Percentiles rank a stretch among this genome's conserved stretches.
Evolutionary conservation across 192 early-diverging fungal genomes (phyloP).

Genomic region (Backusella luteola): DNA sequence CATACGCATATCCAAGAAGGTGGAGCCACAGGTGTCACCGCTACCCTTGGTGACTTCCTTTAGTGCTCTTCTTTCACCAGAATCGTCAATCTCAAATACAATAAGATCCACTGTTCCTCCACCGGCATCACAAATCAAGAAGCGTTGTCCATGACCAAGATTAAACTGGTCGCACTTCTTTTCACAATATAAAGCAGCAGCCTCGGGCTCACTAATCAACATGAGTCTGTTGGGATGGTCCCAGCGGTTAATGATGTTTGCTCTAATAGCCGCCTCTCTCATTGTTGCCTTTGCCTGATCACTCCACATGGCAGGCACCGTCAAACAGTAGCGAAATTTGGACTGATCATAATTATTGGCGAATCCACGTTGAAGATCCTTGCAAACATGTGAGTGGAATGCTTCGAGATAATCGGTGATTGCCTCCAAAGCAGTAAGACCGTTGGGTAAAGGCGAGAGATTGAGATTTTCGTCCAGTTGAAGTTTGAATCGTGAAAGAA

Average conservation of each 20-base stretch:
- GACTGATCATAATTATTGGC: slow-evolving; percentile 43
- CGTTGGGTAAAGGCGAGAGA: slow-evolving; percentile 34
- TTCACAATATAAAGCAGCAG: slow-evolving; percentile 50
- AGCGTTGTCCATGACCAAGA: slow-evolving; percentile 41
- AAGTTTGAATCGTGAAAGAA: slow-evolving; percentile 43
- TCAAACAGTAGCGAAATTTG: slow-evolving; percentile 47
- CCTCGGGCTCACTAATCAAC: slow-evolving; percentile 41
- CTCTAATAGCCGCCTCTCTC: slow-evolving; percentile 50
- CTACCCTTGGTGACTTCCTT: slow-evolving; percentile 45
- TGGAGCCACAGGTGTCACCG: slow-evolving; percentile 45
- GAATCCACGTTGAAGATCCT: slow-evolving; percentile 43
- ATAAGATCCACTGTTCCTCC: slow-evolving; percentile 52
- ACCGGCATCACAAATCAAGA: slow-evolving; percentile 51
- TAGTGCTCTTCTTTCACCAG: slow-evolving; percentile 29
- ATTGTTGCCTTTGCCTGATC: slow-evolving; percentile 49
- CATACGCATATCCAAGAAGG: slow-evolving; percentile 48
- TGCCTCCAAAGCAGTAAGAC: slow-evolving; percentile 39
- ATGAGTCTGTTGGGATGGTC: slow-evolving; percentile 48
- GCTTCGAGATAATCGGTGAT: slow-evolving; percentile 45
- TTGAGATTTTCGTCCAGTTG: slow-evolving; percentile 42
- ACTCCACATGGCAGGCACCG: slow-evolving; percentile 54
- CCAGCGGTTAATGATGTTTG: slow-evolving; percentile 44
- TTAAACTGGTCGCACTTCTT: slow-evolving; percentile 45
- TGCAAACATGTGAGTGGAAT: slow-evolving; percentile 39
- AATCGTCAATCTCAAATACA: slow-evolving; percentile 45